Percentiles rank a stretch among this genome's conserved stretches.
Evolutionary conservation across 495 filamentous ascomycete species (phyloP).

Genomic region (Filosporella fistucella): DNA sequence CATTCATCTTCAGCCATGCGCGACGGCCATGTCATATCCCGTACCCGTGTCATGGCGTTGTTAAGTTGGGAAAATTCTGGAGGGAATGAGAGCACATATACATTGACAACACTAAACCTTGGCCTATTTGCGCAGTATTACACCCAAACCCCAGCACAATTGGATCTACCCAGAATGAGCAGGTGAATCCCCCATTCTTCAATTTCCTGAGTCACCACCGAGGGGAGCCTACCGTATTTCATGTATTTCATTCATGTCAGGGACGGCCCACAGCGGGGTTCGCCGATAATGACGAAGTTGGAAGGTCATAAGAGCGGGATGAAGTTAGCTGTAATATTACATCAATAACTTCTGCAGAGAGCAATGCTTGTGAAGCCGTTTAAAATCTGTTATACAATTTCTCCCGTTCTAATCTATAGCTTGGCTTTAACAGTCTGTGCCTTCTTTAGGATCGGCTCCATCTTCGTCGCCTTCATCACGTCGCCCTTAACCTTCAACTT

Average conservation of each 20-base stretch:
- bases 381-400: constrained; percentile 1
- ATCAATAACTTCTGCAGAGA: no score
- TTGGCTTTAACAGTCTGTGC: constrained; percentile 78
- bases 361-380: no score
- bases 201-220: no score
- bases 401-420: constrained; percentile 46
- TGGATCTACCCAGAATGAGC: background rate
- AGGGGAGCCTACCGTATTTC: no score
- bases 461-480: constrained; percentile 98
- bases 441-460: constrained; percentile 91
- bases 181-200: constrained; percentile 9
- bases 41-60: constrained; percentile 17
- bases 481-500: constrained; percentile 98
- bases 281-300: constrained; percentile 6
- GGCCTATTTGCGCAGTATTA: no score
- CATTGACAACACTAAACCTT: no score
- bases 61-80: background rate
- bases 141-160: background rate
- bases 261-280: constrained; percentile 10
- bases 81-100: no score
- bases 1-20: constrained; percentile 46
- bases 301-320: constrained; percentile 6
- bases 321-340: background rate
- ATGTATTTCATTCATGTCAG: no score
- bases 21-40: constrained; percentile 21